These are phyloP conservation scores for Arabidopsis thaliana DNA, from an alignment of 345 rosid genomes.

Conservation along the genomic window TAIR10.1 NC_003076.8:23278501-23279000, in stretches of 20 bases:
- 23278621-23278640: not conserved
- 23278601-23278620: conserved; percentile 13
- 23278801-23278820: not conserved
- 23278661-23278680: conserved; percentile 17
- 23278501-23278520: conserved; percentile 40
- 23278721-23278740: not conserved
- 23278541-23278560: conserved; percentile 3
- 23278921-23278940: not conserved
- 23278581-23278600: conserved; percentile 27
- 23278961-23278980: no score
- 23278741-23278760: conserved; percentile 14
- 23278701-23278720: not conserved
- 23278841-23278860: not conserved
- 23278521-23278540: conserved; percentile 31
- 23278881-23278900: not conserved
- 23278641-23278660: conserved; percentile 4
- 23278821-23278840: not conserved
- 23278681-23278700: conserved; percentile 14
- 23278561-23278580: conserved; percentile 44
- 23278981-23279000: not conserved
- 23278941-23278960: no score
- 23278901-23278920: not conserved
- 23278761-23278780: not conserved
- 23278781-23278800: conserved; percentile 13
- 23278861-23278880: not conserved